Evolutionary conservation across 1,139 yeast genomes (phyloP).

Genomic region (Yamadazyma triangularis): DNA sequence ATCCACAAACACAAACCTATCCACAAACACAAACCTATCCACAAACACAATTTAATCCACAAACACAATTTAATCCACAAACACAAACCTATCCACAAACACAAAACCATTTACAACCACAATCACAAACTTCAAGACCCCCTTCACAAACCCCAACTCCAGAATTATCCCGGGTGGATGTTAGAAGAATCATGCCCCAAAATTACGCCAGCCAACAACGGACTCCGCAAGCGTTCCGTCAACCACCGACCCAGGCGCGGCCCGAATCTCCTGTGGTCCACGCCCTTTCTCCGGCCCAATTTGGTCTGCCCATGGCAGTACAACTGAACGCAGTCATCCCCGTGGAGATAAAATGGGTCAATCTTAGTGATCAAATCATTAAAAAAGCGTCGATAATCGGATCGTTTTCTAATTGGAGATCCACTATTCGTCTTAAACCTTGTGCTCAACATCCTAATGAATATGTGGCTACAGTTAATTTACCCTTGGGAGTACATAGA

Average conservation of each 20-base stretch:
- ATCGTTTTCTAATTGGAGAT: constrained; percentile 95
- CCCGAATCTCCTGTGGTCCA: background rate
- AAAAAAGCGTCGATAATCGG: constrained; percentile 64
- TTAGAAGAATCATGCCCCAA: constrained; percentile 8
- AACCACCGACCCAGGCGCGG: background rate
- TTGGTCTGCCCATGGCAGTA: too few species aligned
- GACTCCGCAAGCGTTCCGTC: background rate
- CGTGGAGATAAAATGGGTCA: constrained; percentile 47
- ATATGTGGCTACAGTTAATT: constrained; percentile 46
- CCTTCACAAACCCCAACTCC: constrained; percentile 28
- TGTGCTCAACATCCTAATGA: constrained; percentile 33
- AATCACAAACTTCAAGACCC: too few species aligned
- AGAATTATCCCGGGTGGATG: constrained; percentile 33
- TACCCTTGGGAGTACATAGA: constrained; percentile 83
- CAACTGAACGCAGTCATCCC: constrained; percentile 26
- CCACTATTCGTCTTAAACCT: constrained; percentile 67
- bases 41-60: too few species aligned
- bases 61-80: too few species aligned
- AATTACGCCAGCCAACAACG: background rate
- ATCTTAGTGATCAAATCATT: constrained; percentile 32
- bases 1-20: constrained; percentile 1
- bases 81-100: too few species aligned
- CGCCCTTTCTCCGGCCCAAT: background rate
- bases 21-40: too few species aligned
- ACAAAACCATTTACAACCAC: too few species aligned